Percentiles rank a stretch among this genome's conserved stretches.
phyloP scores from a whole-genome alignment of 192 early-diverging fungal species.

The Mortierella antarctica region DNA sequence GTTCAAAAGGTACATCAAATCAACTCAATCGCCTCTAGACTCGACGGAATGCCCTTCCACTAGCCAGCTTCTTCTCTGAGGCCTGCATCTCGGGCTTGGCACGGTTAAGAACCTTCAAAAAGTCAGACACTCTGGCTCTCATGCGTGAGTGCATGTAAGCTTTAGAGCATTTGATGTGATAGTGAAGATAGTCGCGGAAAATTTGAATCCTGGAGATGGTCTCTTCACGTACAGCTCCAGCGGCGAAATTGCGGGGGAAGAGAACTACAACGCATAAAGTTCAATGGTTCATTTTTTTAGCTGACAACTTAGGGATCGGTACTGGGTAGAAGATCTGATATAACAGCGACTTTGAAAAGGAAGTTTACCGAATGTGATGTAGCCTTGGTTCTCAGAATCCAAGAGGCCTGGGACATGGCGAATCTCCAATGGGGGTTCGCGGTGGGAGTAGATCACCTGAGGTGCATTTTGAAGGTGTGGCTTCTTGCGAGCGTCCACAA shows the following conservation, averaged over 20 bases:
- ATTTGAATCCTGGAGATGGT: conserved; percentile 97
- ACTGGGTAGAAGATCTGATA: background rate
- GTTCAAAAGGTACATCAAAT: background rate
- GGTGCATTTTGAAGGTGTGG: conserved; percentile 94
- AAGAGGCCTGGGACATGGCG: conserved; percentile 74
- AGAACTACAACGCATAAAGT: conserved; percentile 71
- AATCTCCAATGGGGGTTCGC: conserved; percentile 96
- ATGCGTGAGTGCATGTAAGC: conserved; percentile 99
- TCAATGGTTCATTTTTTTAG: background rate
- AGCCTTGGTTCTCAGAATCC: conserved; percentile 90
- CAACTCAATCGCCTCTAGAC: background rate
- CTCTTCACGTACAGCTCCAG: conserved; percentile 79
- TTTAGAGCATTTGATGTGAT: conserved; percentile 99
- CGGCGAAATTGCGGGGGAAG: conserved; percentile 90
- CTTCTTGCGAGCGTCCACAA: conserved; percentile 96
- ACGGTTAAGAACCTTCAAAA: conserved; percentile 98
- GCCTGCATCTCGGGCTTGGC: conserved; percentile 92
- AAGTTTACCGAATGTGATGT: conserved; percentile 91
- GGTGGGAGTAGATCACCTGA: conserved; percentile 91
- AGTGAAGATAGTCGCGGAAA: conserved; percentile 98
- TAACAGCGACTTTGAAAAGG: background rate
- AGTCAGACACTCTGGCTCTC: conserved; percentile 93
- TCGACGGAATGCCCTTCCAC: conserved; percentile 47
- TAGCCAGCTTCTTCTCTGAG: conserved; percentile 82
- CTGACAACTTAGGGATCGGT: background rate